Evolutionary conservation across 495 filamentous ascomycete species (phyloP).

Genomic region (Annulohypoxylon bovei): DNA sequence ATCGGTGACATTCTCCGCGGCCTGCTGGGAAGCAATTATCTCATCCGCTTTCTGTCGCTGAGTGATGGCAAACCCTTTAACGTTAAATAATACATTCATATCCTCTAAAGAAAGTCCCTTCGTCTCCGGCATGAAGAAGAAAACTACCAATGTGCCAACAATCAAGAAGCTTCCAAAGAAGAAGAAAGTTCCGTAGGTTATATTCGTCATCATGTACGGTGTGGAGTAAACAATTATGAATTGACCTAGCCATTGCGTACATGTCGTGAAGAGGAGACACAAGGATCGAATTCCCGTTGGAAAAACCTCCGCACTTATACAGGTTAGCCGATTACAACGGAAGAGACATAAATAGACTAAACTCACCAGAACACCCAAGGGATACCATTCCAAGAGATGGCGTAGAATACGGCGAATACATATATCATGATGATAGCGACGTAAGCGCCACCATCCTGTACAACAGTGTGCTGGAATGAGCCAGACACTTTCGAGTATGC

Average conservation of each 20-base stretch:
- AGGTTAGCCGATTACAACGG: neutral
- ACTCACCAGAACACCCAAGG: slow-evolving; percentile 6
- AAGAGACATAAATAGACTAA: no score
- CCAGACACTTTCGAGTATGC: slow-evolving; percentile 1
- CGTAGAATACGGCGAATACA: neutral
- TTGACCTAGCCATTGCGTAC: slow-evolving; percentile 4
- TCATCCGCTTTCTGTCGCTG: neutral
- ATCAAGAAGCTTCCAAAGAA: slow-evolving; percentile 1
- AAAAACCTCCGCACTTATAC: neutral
- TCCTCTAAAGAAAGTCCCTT: slow-evolving; percentile 1
- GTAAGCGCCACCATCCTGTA: neutral
- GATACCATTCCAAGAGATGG: slow-evolving; percentile 1
- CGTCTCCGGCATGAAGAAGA: slow-evolving; percentile 2
- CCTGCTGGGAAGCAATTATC: neutral
- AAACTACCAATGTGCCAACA: neutral
- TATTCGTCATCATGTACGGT: slow-evolving; percentile 2
- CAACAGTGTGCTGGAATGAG: neutral
- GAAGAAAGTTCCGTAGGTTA: neutral
- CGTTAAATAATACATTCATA: neutral
- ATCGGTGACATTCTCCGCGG: neutral
- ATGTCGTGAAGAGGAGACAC: slow-evolving; percentile 1
- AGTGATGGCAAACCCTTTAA: neutral
- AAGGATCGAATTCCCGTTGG: neutral
- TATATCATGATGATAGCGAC: slow-evolving; percentile 3
- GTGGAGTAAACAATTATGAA: neutral